These are phyloP conservation scores for Ophiostoma sp. DNA, from an alignment of 2,329 filamentous ascomycete genomes.

Conservation along the genomic window DNA sequence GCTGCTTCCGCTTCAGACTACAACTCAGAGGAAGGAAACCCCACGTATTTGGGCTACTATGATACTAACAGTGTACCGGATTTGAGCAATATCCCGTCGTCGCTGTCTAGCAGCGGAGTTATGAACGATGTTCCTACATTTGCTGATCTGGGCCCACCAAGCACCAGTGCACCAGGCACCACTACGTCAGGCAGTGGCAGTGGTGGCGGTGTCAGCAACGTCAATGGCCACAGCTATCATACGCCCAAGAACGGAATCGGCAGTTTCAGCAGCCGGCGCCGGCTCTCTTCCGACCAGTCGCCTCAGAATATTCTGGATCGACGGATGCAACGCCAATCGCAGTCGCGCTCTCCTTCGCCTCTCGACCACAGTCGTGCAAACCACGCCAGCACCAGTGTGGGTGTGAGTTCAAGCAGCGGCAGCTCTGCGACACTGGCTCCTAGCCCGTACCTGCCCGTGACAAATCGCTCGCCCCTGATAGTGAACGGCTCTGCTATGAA, in stretches of 20 bases:
- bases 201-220: background rate
- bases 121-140: constrained; percentile 43
- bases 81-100: background rate
- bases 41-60: constrained; percentile 38
- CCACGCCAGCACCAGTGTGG: constrained; percentile 36
- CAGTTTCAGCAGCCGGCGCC: constrained; percentile 34
- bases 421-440: constrained; percentile 40
- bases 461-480: constrained; percentile 26
- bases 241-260: constrained; percentile 5
- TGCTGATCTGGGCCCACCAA: constrained; percentile 41
- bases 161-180: background rate
- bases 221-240: background rate
- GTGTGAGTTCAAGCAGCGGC: constrained; percentile 30
- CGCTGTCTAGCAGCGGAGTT: constrained; percentile 25
- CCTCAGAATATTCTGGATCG: constrained; percentile 51
- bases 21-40: constrained; percentile 44
- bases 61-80: constrained; percentile 29
- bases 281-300: constrained; percentile 50
- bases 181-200: background rate
- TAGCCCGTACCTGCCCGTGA: constrained; percentile 37
- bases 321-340: constrained; percentile 48
- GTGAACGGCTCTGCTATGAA: constrained; percentile 35
- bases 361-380: constrained; percentile 46
- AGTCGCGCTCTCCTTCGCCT: constrained; percentile 54
- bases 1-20: constrained; percentile 40